Evolutionary conservation across 1,284 basidiomycete genomes (phyloP), one percentile per base, ranked within the genome.

Genomic region (Ustilago bromivora): DNA sequence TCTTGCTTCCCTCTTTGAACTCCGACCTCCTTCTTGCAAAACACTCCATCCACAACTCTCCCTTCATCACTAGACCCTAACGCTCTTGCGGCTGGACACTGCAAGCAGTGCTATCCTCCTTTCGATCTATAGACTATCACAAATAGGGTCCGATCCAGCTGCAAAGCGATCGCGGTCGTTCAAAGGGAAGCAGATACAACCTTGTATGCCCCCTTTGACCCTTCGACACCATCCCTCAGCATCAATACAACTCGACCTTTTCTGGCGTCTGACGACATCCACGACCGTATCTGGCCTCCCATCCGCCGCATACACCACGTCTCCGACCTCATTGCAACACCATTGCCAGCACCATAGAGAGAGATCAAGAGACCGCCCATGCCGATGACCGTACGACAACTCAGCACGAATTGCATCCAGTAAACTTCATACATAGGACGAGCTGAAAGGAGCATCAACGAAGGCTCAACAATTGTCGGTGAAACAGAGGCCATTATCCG

Each of bases 61-160:
- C 32, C 41, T 56, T 40, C 54, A 31, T 15, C 23, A 17, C 35
- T 12, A n/a, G 10, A 35, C 12, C 17, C 32, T 31, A 55, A 17
- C 19, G 10, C 41, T 34, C 9, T 11, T 12, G 36, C 23, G 12
- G 7, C 46, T 46, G n/a, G n/a, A 7, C 6, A 6, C n/a, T 19
- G 43, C 9, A 36, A 23, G 43, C 28, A 31, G 49, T 51, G 4
- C 31, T 13, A 19, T 36, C 53, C 28, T 55, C 53, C 28, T 55
- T 35, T 15, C 11, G 17, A 19, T 12, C 47, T 23, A 19, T 49
- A 19, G 35, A 15, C 51, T n/a, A 19, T 2, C 8, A 23, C 38
- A 70, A 57, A 70, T 70, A 61, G 67, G 67, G 57, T 64, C 67
- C 67, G 67, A 70, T 70, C 55, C 36, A 12, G 13, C n/a, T 36